Evolutionary conservation across 2,329 filamentous ascomycete species (phyloP), one percentile per base, ranked within the genome.

Genomic region (Triangularia verruculosa): DNA sequence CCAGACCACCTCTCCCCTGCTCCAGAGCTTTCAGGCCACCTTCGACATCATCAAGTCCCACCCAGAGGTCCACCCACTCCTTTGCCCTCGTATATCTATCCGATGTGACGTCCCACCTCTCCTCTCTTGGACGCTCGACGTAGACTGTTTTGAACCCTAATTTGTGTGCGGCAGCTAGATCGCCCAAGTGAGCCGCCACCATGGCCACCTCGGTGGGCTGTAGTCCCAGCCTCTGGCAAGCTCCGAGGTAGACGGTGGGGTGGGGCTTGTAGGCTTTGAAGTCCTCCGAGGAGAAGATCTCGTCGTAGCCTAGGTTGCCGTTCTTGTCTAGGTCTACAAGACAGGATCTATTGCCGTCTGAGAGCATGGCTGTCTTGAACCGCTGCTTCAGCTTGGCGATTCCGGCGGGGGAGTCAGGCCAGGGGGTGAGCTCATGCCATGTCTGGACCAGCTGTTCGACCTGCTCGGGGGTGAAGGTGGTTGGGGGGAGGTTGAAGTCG

Each of bases 211-310:
- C 81, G 2, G 74, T 73, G 0, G 87, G 83, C 65, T 82, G 69
- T 51, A 87, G 66, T 0, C 82, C 84, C 59, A 93, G 75, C 67
- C 78, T 80, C 62, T 79, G 75, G 1, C 81, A 89, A 0, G 89
- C 90, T 3, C 91, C 90, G 1, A 83, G 79, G 72, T 95, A 95
- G 1, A 89, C 87, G 59, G 74, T 78, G 7, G 85, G 83, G 65
- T 85, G 82, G 1, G 91, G 91, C 78, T 95, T 95, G 74, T 94
- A 95, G 0, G 85, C 86, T 53, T 80, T 78, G 72, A 93, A 94
- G 67, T 88, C 83, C 75, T 90, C 90, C 0, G 87, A 85, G 8
- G 86, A 90, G 64, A 89, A 78, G 43, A 93, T 70, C 61, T 80
- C 76, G 22, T 80, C 79, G 70, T 93, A 94, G 0, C 82, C 82